Percentiles rank a stretch among this genome's conserved stretches.
Evolutionary conservation across 1,284 basidiomycete species (phyloP).

Genomic region (Cutaneotrichosporon sp.): DNA sequence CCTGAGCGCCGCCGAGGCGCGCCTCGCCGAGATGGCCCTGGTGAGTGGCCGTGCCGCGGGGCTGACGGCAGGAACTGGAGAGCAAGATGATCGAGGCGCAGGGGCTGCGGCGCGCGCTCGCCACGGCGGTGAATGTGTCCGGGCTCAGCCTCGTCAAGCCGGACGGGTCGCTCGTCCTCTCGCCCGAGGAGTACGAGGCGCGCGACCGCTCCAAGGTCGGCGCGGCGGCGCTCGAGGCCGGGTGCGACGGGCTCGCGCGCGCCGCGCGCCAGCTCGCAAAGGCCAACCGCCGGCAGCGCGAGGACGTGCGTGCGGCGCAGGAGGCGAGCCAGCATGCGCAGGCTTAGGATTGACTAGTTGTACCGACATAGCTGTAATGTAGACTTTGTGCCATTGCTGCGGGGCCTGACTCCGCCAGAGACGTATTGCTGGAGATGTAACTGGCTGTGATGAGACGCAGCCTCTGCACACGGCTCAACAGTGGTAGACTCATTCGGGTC

Average conservation of each 20-base stretch:
- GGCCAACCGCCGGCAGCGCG: slow-evolving; percentile 19
- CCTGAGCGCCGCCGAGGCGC: slow-evolving; percentile 33
- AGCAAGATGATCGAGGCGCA: slow-evolving; percentile 34
- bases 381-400: no score
- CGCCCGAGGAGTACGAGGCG: slow-evolving; percentile 17
- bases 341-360: background rate
- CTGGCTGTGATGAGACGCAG: no score
- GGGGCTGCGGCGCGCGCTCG: slow-evolving; percentile 32
- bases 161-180: slow-evolving; percentile 27
- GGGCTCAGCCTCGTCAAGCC: slow-evolving; percentile 23
- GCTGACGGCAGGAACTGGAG: slow-evolving; percentile 31
- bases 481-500: no score
- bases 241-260: slow-evolving; percentile 22
- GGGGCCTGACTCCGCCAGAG: no score
- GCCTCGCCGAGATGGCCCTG: slow-evolving; percentile 34
- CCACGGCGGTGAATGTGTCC: slow-evolving; percentile 15
- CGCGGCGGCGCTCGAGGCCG: slow-evolving; percentile 15
- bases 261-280: slow-evolving; percentile 28
- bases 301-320: slow-evolving; percentile 6
- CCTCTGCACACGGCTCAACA: no score
- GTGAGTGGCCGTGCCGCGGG: slow-evolving; percentile 27
- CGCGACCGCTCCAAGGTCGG: slow-evolving; percentile 14
- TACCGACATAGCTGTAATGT: no score
- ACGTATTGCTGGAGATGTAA: no score
- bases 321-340: slow-evolving; percentile 7